A percentile compares a stretch with the other conserved stretches of the same genome.
These are phyloP conservation scores for Ophiorrhiza pumila DNA, from an alignment of 257 asterid species.

Conservation along the genomic window DNA sequence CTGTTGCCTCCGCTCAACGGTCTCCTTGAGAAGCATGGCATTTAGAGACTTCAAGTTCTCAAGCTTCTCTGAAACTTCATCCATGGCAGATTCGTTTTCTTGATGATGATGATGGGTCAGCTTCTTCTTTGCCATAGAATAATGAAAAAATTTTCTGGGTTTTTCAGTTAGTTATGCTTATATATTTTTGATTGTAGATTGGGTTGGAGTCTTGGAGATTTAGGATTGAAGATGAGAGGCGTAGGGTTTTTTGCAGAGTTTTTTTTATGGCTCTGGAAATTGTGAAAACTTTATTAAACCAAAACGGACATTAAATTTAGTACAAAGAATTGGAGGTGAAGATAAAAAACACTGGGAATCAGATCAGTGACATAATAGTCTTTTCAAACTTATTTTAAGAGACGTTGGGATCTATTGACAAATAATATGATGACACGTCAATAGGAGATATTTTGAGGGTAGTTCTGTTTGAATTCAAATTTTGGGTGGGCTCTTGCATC, in stretches of 20 bases:
- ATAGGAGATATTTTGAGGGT: background rate
- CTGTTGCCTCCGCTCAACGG: conserved; percentile 60
- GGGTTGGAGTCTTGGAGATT: conserved; percentile 2
- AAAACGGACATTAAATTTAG: background rate
- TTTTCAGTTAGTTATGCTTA: background rate
- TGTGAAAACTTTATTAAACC: background rate
- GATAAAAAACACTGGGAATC: background rate
- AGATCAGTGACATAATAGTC: background rate
- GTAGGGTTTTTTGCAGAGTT: conserved; percentile 31
- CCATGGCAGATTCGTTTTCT: conserved; percentile 13
- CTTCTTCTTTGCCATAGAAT: conserved; percentile 35
- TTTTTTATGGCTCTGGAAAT: conserved; percentile 23
- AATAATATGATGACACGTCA: background rate
- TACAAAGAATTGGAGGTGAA: background rate
- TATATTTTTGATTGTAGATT: background rate
- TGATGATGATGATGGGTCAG: conserved; percentile 6
- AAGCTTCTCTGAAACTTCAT: conserved; percentile 22
- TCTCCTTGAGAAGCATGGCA: conserved; percentile 57
- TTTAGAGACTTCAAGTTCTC: conserved; percentile 58
- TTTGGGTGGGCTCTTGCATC: conserved; percentile 19
- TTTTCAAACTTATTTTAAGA: background rate
- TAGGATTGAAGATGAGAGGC: conserved; percentile 37
- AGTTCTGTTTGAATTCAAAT: conserved; percentile 36
- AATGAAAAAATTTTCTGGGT: background rate
- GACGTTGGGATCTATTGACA: conserved; percentile 1